Evolutionary conservation across 768 basidiomycete genomes (phyloP), one percentile per base, ranked within the genome.

Genomic region (Tylopilus vinaceipallidus): DNA sequence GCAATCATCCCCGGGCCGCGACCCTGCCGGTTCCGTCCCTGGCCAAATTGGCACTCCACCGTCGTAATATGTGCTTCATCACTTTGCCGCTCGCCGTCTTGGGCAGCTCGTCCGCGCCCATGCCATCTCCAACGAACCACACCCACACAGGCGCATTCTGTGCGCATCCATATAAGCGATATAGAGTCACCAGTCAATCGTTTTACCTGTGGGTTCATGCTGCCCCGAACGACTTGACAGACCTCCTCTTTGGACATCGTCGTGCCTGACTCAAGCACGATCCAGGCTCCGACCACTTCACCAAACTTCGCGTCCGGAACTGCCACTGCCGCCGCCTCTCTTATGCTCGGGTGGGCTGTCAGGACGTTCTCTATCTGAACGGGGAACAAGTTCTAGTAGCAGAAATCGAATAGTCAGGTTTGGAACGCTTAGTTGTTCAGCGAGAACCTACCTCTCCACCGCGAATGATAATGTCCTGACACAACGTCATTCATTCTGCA

Each of bases 11-110:
- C n/a, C n/a, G n/a, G n/a, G n/a, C n/a, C 27, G 12, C 27, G 27
- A 48, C 50, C 34, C 12, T 35, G 32, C 84, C 84, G 27, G 80
- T 56, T 6, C 67, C 67, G 44, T 68, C 73, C 57, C 66, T 58
- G 22, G 75, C 80, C 34, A 86, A 59, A 8, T 79, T 75, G 36
- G 71, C 74, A 61, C 84, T 80, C 89, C 88, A 90, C 19, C 73
- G 68, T 26, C 90, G 73, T 38, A 93, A 63, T 3, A 91, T 61
- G 62, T 90, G 87, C 70, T 92, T 93, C 83, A 82, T 81, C 36
- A 93, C 82, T 65, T 93, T 93, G 34, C 90, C 90, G 55, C 89
- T 92, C 13, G 86, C 89, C 10, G 91, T 93, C 73, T 88, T 91
- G 1, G 91, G 90, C 8, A 91, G 63, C 54, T 88, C 84, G 9